Evolutionary conservation across 768 basidiomycete genomes (phyloP), one percentile per base, ranked within the genome.

Genomic region (Steccherinum ochraceum): DNA sequence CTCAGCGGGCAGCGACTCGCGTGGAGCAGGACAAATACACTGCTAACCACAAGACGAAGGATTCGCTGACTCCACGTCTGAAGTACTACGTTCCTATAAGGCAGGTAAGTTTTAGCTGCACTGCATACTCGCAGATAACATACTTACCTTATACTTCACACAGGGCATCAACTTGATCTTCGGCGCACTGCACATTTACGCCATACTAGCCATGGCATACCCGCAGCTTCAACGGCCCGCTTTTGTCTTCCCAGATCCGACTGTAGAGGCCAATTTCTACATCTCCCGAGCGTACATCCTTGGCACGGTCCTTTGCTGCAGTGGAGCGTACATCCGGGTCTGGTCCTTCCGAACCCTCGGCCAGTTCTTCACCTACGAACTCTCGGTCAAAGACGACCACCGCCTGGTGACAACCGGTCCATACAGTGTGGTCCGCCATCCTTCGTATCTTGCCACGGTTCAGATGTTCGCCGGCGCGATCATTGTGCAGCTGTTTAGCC

Each of bases 361-460:
- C 3, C 16, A 12, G 16, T 40, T 55, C 47, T 61, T 59, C 52
- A 58, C 56, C 4, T 57, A 39, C 49, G 40, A 56, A 21, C 40
- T 58, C 41, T 45, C 53, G 11, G 25, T 58, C 13, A 40, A 44
- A 7, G 40, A 46, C 2, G 40, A 53, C 24, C 60, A 61, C 52
- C 21, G 45, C 25, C 47, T 61, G 26, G 41, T 59, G 24, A 56
- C 50, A 2, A 18, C 16, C 46, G 58, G 58, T 2, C 55, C 55
- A 11, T 61, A 61, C 55, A 41, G 30, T 3, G 18, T 41, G 44
- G 55, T 61, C 16, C 56, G 59, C n/a, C 58, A 61, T 45, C 59
- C 55, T 24, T 30, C 45, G 35, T 61, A 61, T 41, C 49, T 52
- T 24, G 59, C 40, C 19, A 24, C 12, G 20, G 12, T 51, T 12